Base-by-base conservation (phyloP, 495 filamentous ascomycete genomes). In the Annulohypoxylon maeteangense region DNA sequence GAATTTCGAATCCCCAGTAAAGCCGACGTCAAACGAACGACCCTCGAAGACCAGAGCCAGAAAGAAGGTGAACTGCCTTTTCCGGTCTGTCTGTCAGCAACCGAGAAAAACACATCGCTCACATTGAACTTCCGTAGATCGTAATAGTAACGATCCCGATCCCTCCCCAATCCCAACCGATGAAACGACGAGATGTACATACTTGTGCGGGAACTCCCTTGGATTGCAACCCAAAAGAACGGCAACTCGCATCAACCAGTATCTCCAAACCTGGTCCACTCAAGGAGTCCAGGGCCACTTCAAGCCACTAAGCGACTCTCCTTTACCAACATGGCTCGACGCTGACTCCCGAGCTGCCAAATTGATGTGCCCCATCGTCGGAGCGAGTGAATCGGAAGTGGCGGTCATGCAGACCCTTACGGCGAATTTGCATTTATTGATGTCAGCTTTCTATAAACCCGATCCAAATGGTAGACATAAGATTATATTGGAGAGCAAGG, bases 201-300 rank as follows among this genome's bases (percentile, higher is more conserved):
- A 99, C 78, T 86, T 99, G 44, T 97, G 94, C 75, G 95, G 95
- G n/a, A 97, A 99, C 81, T 99, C 95, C 4, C 86, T 99, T 8
- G 95, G 95, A 44, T 85, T 96, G 32, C 95, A 98, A 76, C 96
- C 95, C 38, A 88, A 87, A 62, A 85, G 86, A 60, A 93, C 90
- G 1, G 82, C 85, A 44, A 81, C 85, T 14, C 91, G 93, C 68
- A 86, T 99, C 71, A 84, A 89, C 42, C 86, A 90, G 58, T 94
- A 97, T 75, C 87, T 99, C 31, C 81, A 85, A 22, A 91, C 93
- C 12, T 99, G 95, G 95, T 92, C 92, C 2, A 91, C 90, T 1
- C 95, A 97, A 76, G 95, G 91, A n/a, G 95, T 99, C 16, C 90
- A 90, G 47, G 95, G 95, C 0, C 95, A 99, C 82, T 98, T 98